These are phyloP conservation scores for Colletotrichum orchidophilum DNA, from an alignment of 2,329 filamentous ascomycete species.

Conservation along the genomic window DNA sequence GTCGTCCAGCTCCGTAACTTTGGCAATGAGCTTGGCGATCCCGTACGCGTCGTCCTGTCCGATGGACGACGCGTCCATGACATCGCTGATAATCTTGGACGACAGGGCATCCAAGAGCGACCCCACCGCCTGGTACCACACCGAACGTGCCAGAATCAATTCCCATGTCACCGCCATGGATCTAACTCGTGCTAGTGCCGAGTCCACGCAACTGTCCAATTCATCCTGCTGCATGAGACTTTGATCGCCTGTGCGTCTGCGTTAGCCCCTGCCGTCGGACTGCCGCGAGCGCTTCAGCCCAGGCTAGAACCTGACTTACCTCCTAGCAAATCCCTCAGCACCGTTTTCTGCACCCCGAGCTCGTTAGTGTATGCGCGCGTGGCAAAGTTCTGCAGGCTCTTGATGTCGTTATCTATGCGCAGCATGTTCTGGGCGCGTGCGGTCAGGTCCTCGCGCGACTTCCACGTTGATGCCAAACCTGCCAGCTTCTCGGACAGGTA, in stretches of 20 bases:
- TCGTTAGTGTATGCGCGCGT: slow-evolving; percentile 70
- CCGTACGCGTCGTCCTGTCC: slow-evolving; percentile 72
- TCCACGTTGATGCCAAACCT: slow-evolving; percentile 61
- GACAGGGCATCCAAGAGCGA: slow-evolving; percentile 68
- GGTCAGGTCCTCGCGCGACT: slow-evolving; percentile 60
- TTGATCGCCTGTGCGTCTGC: slow-evolving; percentile 55
- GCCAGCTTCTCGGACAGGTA: slow-evolving; percentile 68
- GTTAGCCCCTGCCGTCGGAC: slow-evolving; percentile 16
- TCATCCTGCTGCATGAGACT: slow-evolving; percentile 68
- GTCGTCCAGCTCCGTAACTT: slow-evolving; percentile 67
- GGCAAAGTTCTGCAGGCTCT: slow-evolving; percentile 67
- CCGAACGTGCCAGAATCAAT: slow-evolving; percentile 65
- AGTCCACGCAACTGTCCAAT: slow-evolving; percentile 60
- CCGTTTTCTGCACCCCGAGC: slow-evolving; percentile 67
- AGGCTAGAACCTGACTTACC: slow-evolving; percentile 43
- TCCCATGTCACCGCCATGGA: slow-evolving; percentile 66
- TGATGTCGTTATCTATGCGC: slow-evolving; percentile 68
- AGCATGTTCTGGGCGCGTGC: slow-evolving; percentile 62
- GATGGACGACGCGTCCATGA: slow-evolving; percentile 69
- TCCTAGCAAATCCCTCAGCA: slow-evolving; percentile 69
- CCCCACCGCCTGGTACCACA: slow-evolving; percentile 71
- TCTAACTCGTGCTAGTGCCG: slow-evolving; percentile 62
- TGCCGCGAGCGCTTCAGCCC: neutral
- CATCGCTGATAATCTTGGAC: slow-evolving; percentile 67
- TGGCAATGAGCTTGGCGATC: slow-evolving; percentile 66